phyloP scores from a whole-genome alignment of 2,329 filamentous ascomycete species.

The Pseudocercospora pini-densiflorae region DNA sequence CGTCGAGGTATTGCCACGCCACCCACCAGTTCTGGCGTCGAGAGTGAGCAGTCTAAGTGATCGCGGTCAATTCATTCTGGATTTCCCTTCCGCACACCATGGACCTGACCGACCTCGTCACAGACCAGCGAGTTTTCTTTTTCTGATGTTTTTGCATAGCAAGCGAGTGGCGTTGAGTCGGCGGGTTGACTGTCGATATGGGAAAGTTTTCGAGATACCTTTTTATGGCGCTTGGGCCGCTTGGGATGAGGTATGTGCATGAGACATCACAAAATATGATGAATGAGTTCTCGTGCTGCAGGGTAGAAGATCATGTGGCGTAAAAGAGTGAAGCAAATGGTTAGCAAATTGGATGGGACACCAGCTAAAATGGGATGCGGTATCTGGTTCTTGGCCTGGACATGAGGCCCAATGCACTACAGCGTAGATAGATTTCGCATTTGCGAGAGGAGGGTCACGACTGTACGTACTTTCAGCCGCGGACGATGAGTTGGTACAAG shows the following conservation, averaged over 20 bases:
- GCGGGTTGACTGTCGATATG: constrained; percentile 1
- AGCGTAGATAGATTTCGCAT: background rate
- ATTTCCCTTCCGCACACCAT: background rate
- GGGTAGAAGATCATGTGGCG: background rate
- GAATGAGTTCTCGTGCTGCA: background rate
- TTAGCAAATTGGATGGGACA: background rate
- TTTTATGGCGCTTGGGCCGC: background rate
- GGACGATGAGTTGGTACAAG: background rate
- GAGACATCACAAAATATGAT: constrained; percentile 7
- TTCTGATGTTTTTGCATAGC: constrained; percentile 31
- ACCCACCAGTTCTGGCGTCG: constrained; percentile 29
- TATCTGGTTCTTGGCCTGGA: background rate
- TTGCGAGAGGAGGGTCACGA: background rate
- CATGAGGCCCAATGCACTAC: background rate
- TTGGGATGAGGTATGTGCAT: background rate
- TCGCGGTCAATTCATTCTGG: constrained; percentile 9
- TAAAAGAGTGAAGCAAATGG: background rate
- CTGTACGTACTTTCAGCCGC: background rate
- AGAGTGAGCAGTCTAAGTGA: constrained; percentile 28
- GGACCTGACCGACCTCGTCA: constrained; percentile 5
- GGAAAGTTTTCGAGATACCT: constrained; percentile 19
- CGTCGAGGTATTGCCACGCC: constrained; percentile 39
- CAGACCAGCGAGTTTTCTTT: constrained; percentile 14
- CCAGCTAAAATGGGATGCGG: background rate
- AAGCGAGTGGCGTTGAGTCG: constrained; percentile 31